A percentile compares a stretch with the other conserved stretches of the same genome.
Conservation (phyloP, 2,329 filamentous ascomycete genomes). For the Graphilbum sp. region DNA sequence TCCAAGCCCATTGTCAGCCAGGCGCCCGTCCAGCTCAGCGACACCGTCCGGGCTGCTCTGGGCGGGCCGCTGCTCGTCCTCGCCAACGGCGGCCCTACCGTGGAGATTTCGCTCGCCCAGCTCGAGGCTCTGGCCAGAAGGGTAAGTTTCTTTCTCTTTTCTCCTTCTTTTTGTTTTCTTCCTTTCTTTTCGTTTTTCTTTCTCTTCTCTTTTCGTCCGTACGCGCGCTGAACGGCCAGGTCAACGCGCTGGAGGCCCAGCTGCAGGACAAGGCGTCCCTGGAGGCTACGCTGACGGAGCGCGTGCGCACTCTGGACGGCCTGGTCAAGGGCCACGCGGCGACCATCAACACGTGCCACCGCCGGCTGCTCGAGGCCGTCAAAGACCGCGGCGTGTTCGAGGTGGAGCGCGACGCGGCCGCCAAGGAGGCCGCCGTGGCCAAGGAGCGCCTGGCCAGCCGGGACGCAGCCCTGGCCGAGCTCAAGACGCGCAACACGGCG, state of each 20-base stretch:
- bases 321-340: slow-evolving; percentile 28
- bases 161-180: too few species aligned
- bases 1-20: slow-evolving; percentile 7
- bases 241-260: slow-evolving; percentile 19
- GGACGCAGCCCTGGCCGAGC: slow-evolving; percentile 19
- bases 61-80: slow-evolving; percentile 1
- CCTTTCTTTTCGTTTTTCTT: too few species aligned
- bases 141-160: background rate
- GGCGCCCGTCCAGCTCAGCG: slow-evolving; percentile 2
- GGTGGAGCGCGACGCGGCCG: slow-evolving; percentile 22
- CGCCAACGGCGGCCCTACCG: slow-evolving; percentile 3
- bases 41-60: slow-evolving; percentile 4
- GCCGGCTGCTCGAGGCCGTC: slow-evolving; percentile 30
- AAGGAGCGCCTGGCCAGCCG: slow-evolving; percentile 21
- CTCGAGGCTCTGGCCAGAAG: slow-evolving; percentile 16
- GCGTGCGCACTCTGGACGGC: slow-evolving; percentile 26
- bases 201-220: too few species aligned
- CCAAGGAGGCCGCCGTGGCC: slow-evolving; percentile 18
- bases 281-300: slow-evolving; percentile 14
- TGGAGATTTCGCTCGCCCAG: slow-evolving; percentile 15
- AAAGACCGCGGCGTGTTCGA: slow-evolving; percentile 33
- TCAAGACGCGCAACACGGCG: slow-evolving; percentile 20
- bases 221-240: slow-evolving; percentile 16
- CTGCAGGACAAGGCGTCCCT: slow-evolving; percentile 15
- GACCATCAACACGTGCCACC: slow-evolving; percentile 27